phyloP scores from a whole-genome alignment of 2,329 filamentous ascomycete genomes.

The Fusarium domesticum region DNA sequence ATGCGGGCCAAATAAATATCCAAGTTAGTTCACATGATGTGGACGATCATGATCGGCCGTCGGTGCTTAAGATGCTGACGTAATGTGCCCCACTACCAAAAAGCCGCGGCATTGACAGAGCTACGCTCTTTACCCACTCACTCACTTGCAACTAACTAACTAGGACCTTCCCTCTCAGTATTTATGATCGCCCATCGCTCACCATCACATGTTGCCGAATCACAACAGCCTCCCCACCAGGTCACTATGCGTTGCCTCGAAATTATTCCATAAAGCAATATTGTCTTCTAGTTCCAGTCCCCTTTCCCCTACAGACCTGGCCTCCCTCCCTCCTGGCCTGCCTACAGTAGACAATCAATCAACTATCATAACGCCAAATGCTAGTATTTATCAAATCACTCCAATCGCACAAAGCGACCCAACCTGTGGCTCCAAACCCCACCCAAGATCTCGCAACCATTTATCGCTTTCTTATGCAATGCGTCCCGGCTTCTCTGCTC shows the following conservation, averaged over 20 bases:
- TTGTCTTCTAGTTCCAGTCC: too few species aligned
- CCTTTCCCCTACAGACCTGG: background rate
- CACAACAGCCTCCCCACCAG: too few species aligned
- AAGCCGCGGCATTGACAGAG: too few species aligned
- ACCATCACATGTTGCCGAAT: too few species aligned
- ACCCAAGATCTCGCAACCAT: background rate
- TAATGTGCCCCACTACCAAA: background rate
- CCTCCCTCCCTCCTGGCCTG: background rate
- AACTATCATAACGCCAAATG: background rate
- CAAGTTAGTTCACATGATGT: slow-evolving; percentile 14
- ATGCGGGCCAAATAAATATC: slow-evolving; percentile 15
- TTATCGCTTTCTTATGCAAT: background rate
- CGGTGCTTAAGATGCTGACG: slow-evolving; percentile 14
- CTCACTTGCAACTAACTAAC: too few species aligned
- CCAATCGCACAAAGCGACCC: background rate
- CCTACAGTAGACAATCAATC: background rate
- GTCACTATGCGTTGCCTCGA: too few species aligned
- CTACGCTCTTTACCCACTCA: too few species aligned
- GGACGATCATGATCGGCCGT: slow-evolving; percentile 6
- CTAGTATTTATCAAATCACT: background rate
- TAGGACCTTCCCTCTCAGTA: too few species aligned
- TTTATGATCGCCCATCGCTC: too few species aligned
- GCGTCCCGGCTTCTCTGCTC: background rate
- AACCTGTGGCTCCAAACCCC: background rate
- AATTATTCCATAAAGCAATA: too few species aligned